Base-by-base conservation (phyloP, 225 moss, liverwort and hornwort species). In the Thuidium tamariscinum region DNA sequence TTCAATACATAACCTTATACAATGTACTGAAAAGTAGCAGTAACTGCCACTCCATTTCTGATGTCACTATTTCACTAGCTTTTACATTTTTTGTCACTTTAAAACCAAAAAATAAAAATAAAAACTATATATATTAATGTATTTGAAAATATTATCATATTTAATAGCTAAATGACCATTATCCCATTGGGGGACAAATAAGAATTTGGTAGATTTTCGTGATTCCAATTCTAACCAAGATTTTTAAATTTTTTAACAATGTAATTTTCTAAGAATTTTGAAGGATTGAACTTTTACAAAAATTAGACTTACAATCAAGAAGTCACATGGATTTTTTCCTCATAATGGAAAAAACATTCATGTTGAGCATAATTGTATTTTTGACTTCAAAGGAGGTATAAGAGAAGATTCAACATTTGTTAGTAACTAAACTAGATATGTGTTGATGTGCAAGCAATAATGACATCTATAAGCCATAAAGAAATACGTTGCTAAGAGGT, bases 311-410 rank as follows among this genome's bases (percentile, higher is more conserved):
- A 37, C 1, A 2, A 67, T 7, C 1, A 22, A 39, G 1, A 68
- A 39, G 0, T 37, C 13, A 62, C 11, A 39, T 39, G 2, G 7
- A 12, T 70, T 70, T 16, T 41, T 26, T 8, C 1, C 1, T 2
- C 4, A 39, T 26, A 70, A 42, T 26, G 5, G 3, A 0, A 2
- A 26, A 0, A 5, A 0, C 9, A 4, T 2, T 1, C 2, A 16
- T 26, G 1, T 15, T 0, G 1, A 42, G 42, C 0, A 15, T 9
- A 26, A 9, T 15, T 26, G 26, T 16, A 26, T 26, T 26, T 1
- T 42, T 70, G 5, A 70, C 3, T 42, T 70, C 25, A 1, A 42
- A 16, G 2, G 41, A 39, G 0, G 8, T 7, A 69, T 23, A 41
- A 13, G 3, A 70, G 0, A 27, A 0, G 9, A 44, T 44, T 44